A percentile compares a stretch with the other conserved stretches of the same genome.
phyloP scores from a whole-genome alignment of 768 basidiomycete genomes.

The Austroboletus eburneus region DNA sequence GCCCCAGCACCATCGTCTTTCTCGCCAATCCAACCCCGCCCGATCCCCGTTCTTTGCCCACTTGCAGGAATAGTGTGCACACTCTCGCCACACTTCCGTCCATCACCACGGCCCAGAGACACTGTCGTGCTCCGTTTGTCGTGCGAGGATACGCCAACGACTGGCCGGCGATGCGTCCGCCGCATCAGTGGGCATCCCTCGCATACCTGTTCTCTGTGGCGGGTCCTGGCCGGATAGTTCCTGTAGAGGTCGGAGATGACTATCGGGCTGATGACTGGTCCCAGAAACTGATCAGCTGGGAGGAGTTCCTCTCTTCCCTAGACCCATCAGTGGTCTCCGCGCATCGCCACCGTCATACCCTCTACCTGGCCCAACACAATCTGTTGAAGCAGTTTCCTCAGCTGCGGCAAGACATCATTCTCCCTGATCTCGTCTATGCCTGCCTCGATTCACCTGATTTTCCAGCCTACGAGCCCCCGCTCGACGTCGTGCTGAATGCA shows the following conservation, averaged over 20 bases:
- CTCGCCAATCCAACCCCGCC: neutral
- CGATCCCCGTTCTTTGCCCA: conserved; percentile 1
- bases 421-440: conserved; percentile 91
- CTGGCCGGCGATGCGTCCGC: conserved; percentile 74
- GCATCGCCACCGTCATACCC: conserved; percentile 24
- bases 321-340: conserved; percentile 18
- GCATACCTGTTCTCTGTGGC: conserved; percentile 66
- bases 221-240: conserved; percentile 82
- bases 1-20: conserved; percentile 8
- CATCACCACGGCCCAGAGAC: conserved; percentile 48
- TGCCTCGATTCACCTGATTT: conserved; percentile 42
- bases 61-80: conserved; percentile 33
- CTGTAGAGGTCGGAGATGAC: conserved; percentile 84
- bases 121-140: conserved; percentile 62
- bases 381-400: conserved; percentile 81
- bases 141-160: conserved; percentile 54
- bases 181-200: conserved; percentile 63
- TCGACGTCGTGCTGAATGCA: conserved; percentile 63
- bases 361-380: conserved; percentile 92
- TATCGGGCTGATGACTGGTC: conserved; percentile 81
- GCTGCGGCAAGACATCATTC: conserved; percentile 64
- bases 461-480: conserved; percentile 58
- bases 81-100: conserved; percentile 50
- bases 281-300: conserved; percentile 75
- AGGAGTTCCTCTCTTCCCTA: conserved; percentile 60